Evolutionary conservation across 2,329 filamentous ascomycete species (phyloP).

Genomic region (Trichoderma lentiforme): DNA sequence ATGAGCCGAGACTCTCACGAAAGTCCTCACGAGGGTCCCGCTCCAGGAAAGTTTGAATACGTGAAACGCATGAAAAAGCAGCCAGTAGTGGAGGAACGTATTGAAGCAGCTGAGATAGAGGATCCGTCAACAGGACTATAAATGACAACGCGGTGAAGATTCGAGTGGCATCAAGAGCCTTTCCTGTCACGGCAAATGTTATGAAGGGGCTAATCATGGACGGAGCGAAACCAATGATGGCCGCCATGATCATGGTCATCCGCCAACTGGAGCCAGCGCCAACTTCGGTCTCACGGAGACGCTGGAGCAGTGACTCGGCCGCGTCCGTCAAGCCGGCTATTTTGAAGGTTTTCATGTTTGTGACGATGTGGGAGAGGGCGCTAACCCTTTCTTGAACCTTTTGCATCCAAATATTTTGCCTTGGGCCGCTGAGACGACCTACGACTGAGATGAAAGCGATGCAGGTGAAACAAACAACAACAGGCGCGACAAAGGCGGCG

Average conservation of each 20-base stretch:
- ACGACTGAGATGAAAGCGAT: conserved; percentile 18
- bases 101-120: conserved; percentile 33
- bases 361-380: conserved; percentile 30
- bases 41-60: conserved; percentile 39
- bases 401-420: conserved; percentile 37
- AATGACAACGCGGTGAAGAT: conserved; percentile 36
- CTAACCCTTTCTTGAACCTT: conserved; percentile 35
- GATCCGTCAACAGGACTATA: conserved; percentile 33
- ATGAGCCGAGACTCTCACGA: conserved; percentile 6
- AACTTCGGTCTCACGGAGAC: conserved; percentile 31
- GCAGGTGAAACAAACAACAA: conserved; percentile 40
- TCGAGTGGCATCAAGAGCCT: conserved; percentile 26
- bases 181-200: conserved; percentile 32
- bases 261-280: conserved; percentile 28
- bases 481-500: conserved; percentile 44
- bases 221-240: conserved; percentile 33
- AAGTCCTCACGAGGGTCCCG: conserved; percentile 26
- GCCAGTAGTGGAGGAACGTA: conserved; percentile 31
- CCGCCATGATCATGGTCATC: conserved; percentile 24
- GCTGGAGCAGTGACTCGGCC: conserved; percentile 30
- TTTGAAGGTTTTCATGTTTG: conserved; percentile 34
- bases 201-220: conserved; percentile 34
- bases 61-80: conserved; percentile 31
- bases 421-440: conserved; percentile 14
- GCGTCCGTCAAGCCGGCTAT: conserved; percentile 30